Base-by-base conservation (phyloP, 2,329 filamentous ascomycete genomes). In the Neonectria hederae region DNA sequence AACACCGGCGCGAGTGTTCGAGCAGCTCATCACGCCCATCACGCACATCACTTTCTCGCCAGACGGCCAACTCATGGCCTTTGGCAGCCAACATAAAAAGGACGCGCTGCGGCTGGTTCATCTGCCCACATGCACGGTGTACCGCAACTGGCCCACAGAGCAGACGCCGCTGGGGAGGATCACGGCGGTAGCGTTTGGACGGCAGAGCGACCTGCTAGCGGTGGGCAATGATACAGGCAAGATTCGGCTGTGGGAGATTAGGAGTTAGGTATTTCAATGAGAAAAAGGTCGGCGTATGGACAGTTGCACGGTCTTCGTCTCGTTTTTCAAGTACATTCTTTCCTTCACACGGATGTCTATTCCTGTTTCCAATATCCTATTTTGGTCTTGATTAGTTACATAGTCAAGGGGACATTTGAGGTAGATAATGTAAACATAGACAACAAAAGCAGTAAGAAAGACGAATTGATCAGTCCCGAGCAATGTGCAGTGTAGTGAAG, bases 81-180 rank as follows among this genome's bases (percentile, higher is more conserved):
- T 98, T 83, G 92, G 89, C 43, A 97, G 92, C 79, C 87, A 87
- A 66, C 92, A 92, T 86, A 97, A 97, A 85, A 91, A 91, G 76
- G 94, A 97, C 80, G 93, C 94, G 0, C 81, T 99, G 77, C 86
- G 92, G 74, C 81, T 99, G 69, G 93, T 95, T 32, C 96, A 99
- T 79, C 81, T 99, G 70, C 94, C 95, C 0, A 94, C 88, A 71
- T 97, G 94, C 78, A 97, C 94, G 1, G 93, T 98, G 21, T 99
- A 96, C 84, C 89, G 90, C 74, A 99, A 99, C 80, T 99, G 96
- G 96, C 96, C 96, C 24, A 99, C 95, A 58, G 88, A 89, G 68
- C 90, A 92, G 77, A 99, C 96, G 61, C 94, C 94, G 1, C 80
- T 99, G 65, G 96, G 96, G 0, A 86, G 93, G 63, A 89, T 98